These are phyloP conservation scores for Talaromyces thailandensis DNA, from an alignment of 495 filamentous ascomycete genomes.

Conservation along the genomic window DNA sequence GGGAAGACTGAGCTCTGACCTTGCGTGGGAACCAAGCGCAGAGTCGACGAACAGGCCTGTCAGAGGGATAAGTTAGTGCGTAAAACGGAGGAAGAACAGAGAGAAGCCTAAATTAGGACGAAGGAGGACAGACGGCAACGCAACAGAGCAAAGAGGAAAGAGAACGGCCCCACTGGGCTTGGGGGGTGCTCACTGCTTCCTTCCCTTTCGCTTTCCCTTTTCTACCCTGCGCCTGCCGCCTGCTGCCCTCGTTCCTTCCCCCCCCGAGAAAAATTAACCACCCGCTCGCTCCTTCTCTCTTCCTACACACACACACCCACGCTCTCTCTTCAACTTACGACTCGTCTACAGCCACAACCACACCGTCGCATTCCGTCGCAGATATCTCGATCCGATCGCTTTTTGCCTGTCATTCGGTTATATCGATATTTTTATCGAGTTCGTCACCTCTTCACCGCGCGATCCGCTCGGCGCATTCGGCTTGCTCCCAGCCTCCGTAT, in stretches of 20 bases:
- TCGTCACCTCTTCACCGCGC: neutral
- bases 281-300: neutral
- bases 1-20: neutral
- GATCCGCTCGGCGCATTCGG: conserved; percentile 5
- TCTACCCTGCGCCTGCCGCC: neutral
- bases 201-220: neutral
- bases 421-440: neutral
- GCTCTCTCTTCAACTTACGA: neutral
- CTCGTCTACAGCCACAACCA: neutral
- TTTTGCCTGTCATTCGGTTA: neutral
- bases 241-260: conserved; percentile 1
- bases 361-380: conserved; percentile 4
- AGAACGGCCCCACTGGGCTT: neutral
- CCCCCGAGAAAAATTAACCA: neutral
- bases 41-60: neutral
- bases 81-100: neutral
- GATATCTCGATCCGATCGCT: neutral
- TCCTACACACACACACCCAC: neutral
- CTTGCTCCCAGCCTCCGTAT: conserved; percentile 8
- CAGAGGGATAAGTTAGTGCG: neutral
- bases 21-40: neutral
- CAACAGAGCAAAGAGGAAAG: neutral
- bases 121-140: neutral
- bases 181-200: neutral
- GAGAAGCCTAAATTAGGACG: neutral